Evolutionary conservation across 495 filamentous ascomycete genomes (phyloP), one percentile per base, ranked within the genome.

Genomic region (Apodospora peruviana): DNA sequence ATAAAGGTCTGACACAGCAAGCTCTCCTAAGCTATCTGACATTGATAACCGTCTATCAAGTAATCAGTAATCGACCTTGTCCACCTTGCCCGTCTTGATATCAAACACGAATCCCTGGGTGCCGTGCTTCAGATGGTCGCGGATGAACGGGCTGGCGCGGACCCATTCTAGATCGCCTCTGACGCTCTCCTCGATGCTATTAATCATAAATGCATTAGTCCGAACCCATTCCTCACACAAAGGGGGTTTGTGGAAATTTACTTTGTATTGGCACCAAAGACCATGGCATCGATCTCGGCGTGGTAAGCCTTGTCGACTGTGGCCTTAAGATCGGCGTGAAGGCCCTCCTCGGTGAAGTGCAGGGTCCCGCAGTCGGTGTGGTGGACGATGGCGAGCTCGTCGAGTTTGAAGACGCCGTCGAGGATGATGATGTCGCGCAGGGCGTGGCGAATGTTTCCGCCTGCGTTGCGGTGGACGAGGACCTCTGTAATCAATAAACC

Each of bases 61-160:
- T n/a, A n/a, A n/a, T n/a, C n/a, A n/a, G n/a, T n/a, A n/a, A n/a
- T n/a, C n/a, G n/a, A n/a, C n/a, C n/a, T n/a, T n/a, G n/a, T 40
- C 51, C 18, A 64, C 32, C 35, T 50, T 32, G 10, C 64, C 66
- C 19, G 59, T 67, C 56, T 69, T 64, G 41, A 67, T 55, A 39
- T 69, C 64, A 54, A 57, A 66, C 11, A 68, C 49, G 37, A 56
- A 64, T 1, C 64, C 65, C 19, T 20, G 27, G 5, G 52, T 21
- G 17, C 29, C 29, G 10, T 64, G 48, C 24, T 41, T 47, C 19
- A 66, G 42, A 43, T 58, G 48, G 22, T 58, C 56, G 24, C 56
- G 39, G n/a, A 68, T 37, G 14, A 64, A 41, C 18, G 59, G 52
- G 14, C 44, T 52, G 18, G 48, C 27, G 24, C 47, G 53, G 3